phyloP scores from a whole-genome alignment of 2,329 filamentous ascomycete species.

The Sarocladiaceae sp. region DNA sequence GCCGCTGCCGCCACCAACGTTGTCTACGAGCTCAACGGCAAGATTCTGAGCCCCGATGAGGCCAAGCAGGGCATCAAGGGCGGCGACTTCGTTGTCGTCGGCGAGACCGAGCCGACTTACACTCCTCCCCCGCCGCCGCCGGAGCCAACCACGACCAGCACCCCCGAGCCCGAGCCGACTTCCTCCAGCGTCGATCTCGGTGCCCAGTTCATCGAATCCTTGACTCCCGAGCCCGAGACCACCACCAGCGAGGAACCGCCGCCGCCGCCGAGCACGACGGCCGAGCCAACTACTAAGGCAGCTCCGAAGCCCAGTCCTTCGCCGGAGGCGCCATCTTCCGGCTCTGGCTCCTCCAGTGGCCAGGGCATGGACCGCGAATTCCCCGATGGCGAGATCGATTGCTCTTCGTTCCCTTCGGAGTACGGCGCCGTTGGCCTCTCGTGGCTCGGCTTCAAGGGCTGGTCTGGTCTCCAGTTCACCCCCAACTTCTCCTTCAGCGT shows the following conservation, averaged over 20 bases:
- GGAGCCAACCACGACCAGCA: conserved; percentile 8
- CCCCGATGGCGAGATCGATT: conserved; percentile 69
- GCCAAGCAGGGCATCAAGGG: conserved; percentile 69
- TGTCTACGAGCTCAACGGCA: conserved; percentile 67
- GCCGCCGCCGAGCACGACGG: conserved; percentile 18
- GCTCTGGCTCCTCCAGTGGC: conserved; percentile 23
- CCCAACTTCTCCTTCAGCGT: conserved; percentile 46
- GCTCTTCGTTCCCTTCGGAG: conserved; percentile 68
- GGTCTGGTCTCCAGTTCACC: conserved; percentile 70
- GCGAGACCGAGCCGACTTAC: conserved; percentile 53
- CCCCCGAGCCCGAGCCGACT: conserved; percentile 29
- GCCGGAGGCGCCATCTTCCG: conserved; percentile 16
- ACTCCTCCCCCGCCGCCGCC: conserved; percentile 35
- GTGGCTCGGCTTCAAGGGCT: conserved; percentile 70
- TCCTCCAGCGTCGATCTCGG: conserved; percentile 31
- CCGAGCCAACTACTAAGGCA: conserved; percentile 21
- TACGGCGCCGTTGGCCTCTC: conserved; percentile 73
- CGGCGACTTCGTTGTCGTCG: conserved; percentile 65
- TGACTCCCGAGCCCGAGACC: conserved; percentile 11
- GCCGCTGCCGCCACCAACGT: conserved; percentile 60
- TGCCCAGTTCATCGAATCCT: conserved; percentile 49
- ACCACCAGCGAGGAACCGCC: conserved; percentile 15
- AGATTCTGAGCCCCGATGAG: conserved; percentile 55
- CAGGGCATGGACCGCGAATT: conserved; percentile 64
- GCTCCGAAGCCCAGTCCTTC: conserved; percentile 17